Evolutionary conservation across 108 stramenopile genomes (phyloP), one percentile per base, ranked within the genome.

Genomic region (Nitzschia sp.): DNA sequence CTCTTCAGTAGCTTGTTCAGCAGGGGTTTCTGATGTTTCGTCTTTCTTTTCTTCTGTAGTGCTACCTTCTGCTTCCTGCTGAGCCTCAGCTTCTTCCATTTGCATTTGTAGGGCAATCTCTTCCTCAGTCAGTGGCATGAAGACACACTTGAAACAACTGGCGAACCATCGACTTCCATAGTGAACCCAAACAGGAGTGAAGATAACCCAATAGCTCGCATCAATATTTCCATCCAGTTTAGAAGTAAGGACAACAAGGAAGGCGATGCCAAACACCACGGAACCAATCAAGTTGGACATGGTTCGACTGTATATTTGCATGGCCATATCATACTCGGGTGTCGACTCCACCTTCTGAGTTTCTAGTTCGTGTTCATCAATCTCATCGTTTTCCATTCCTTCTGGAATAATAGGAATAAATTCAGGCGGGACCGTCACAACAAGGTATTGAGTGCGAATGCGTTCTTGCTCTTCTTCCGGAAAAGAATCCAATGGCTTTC

Each of bases 121-220:
- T 26, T 85, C 80, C 25, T 73, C 86, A 12, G 73, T n/a, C 2
- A 69, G 65, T 0, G 77, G 51, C 7, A 71, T 71, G 50, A 81
- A 86, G 38, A 53, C 74, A 70, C 81, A 85, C 3, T 61, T 63
- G 68, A 73, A 90, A 29, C 81, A 85, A 20, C 63, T 69, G 39
- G 65, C 61, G 21, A 82, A 53, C 52, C 80, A 70, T 29, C 78
- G 73, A 29, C 71, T 50, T 38, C 80, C 63, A 40, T 85, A 67
- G n/a, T 83, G 70, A 41, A 89, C 75, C 80, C 78, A 88, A 60
- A 92, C 41, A 2, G 91, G 91, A 24, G 78, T 53, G 65, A 89
- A 92, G 11, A 86, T 81, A 10, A 83, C 41, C 68, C 91, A 88
- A 85, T 86, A 92, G 39, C 70, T 82, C 11, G 24, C 65, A 50